These are phyloP conservation scores for Gastrolobium villosum DNA, from an alignment of 306 rosid species.

Conservation along the genomic window DNA sequence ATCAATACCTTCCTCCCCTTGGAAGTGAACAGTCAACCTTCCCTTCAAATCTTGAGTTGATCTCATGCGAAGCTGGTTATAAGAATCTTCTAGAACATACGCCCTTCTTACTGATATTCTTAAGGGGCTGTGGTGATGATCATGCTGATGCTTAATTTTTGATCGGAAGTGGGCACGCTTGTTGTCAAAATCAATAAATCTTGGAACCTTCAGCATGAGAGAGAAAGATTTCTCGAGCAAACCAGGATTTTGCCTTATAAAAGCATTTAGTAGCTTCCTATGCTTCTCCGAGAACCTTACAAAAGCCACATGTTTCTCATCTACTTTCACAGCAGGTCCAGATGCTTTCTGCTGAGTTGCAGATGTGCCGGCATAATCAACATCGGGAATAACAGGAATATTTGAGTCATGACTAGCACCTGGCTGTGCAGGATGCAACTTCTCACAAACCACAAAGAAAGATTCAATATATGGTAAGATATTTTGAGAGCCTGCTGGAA, in stretches of 20 bases:
- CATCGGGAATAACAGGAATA: constrained; percentile 70
- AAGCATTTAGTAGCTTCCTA: constrained; percentile 92
- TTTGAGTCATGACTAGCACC: constrained; percentile 72
- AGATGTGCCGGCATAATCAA: constrained; percentile 75
- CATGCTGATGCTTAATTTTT: constrained; percentile 97
- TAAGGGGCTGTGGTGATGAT: constrained; percentile 92
- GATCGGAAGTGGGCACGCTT: constrained; percentile 98
- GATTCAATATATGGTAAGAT: constrained; percentile 97
- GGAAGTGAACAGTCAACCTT: constrained; percentile 97
- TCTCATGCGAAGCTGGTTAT: constrained; percentile 97
- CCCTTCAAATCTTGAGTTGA: constrained; percentile 89
- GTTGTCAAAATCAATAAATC: constrained; percentile 94
- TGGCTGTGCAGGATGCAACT: constrained; percentile 85
- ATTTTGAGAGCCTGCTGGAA: constrained; percentile 98
- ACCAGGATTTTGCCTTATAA: constrained; percentile 98
- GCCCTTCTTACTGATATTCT: constrained; percentile 98
- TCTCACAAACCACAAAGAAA: constrained; percentile 98
- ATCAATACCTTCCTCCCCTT: constrained; percentile 99
- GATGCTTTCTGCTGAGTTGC: constrained; percentile 70
- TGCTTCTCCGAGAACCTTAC: constrained; percentile 96
- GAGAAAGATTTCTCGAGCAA: constrained; percentile 96
- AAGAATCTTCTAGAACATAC: constrained; percentile 96
- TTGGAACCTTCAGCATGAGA: constrained; percentile 94
- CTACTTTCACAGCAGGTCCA: constrained; percentile 68
- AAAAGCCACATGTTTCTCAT: constrained; percentile 84